A percentile compares a stretch with the other conserved stretches of the same genome.
These are phyloP conservation scores for Aspergillus nomiae DNA, from an alignment of 2,329 filamentous ascomycete genomes.

Conservation along the genomic window DNA sequence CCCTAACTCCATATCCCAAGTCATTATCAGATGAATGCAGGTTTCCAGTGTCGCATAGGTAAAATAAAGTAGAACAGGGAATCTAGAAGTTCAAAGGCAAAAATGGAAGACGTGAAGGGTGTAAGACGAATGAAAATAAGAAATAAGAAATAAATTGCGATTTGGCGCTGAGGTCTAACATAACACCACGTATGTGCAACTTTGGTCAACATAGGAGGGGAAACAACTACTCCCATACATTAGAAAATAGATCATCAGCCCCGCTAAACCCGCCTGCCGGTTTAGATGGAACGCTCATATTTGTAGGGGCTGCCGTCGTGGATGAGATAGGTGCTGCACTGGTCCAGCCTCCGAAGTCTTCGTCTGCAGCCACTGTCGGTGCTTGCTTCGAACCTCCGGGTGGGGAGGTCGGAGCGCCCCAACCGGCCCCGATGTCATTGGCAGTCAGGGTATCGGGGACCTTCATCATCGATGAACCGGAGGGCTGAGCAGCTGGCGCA, in stretches of 20 bases:
- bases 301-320: slow-evolving; percentile 42
- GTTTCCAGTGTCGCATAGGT: not conserved
- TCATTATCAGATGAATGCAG: slow-evolving; percentile 1
- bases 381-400: slow-evolving; percentile 25
- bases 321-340: slow-evolving; percentile 65
- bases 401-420: slow-evolving; percentile 51
- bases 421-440: slow-evolving; percentile 68
- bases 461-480: slow-evolving; percentile 43
- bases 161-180: slow-evolving; percentile 17
- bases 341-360: slow-evolving; percentile 95
- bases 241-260: slow-evolving; percentile 85
- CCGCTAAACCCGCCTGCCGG: slow-evolving; percentile 63
- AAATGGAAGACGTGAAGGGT: not conserved
- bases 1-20: not conserved
- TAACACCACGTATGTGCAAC: slow-evolving; percentile 17
- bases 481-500: slow-evolving; percentile 47
- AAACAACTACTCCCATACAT: slow-evolving; percentile 77
- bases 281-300: slow-evolving; percentile 39
- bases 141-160: slow-evolving; percentile 7
- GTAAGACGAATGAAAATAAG: not conserved
- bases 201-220: slow-evolving; percentile 1
- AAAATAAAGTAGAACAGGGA: not conserved
- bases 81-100: not conserved
- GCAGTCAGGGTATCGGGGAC: slow-evolving; percentile 51
- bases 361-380: slow-evolving; percentile 79